These are phyloP conservation scores for Pelargonium exstipulatum DNA, from an alignment of 441 rosid species.

Conservation along the genomic window DNA sequence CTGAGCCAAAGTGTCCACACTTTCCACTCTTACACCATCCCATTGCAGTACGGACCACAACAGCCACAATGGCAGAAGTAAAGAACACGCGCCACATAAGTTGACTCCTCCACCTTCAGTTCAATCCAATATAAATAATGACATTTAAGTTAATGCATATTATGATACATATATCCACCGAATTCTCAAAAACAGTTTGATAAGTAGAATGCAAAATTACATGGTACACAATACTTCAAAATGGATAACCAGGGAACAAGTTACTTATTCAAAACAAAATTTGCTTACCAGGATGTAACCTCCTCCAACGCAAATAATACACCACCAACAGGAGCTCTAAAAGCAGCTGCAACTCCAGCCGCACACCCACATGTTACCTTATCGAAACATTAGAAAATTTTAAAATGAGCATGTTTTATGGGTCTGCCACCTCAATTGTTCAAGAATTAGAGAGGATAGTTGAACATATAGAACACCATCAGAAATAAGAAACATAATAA, in stretches of 20 bases:
- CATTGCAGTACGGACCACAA: constrained; percentile 95
- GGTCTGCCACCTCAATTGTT: constrained; percentile 18
- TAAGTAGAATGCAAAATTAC: neutral
- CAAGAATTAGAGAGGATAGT: constrained; percentile 14
- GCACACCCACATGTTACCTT: constrained; percentile 99
- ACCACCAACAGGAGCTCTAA: constrained; percentile 99
- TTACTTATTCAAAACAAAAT: constrained; percentile 13
- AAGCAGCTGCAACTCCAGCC: constrained; percentile 99
- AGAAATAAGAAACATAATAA: neutral
- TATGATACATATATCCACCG: neutral
- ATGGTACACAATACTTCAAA: neutral
- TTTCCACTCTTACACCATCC: constrained; percentile 93
- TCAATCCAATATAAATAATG: constrained; percentile 20
- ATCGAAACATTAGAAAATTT: constrained; percentile 40
- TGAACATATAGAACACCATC: neutral
- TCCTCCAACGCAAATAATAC: constrained; percentile 96
- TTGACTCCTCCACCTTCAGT: constrained; percentile 95
- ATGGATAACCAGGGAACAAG: neutral
- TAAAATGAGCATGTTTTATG: constrained; percentile 25
- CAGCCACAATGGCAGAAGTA: constrained; percentile 95
- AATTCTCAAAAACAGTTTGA: neutral
- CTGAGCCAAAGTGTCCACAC: constrained; percentile 96
- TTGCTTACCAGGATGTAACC: constrained; percentile 84
- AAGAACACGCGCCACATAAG: constrained; percentile 99
- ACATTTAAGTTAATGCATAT: constrained; percentile 3